Conservation (phyloP, 2,329 filamentous ascomycete species). For the Monosporascus sp. region DNA sequence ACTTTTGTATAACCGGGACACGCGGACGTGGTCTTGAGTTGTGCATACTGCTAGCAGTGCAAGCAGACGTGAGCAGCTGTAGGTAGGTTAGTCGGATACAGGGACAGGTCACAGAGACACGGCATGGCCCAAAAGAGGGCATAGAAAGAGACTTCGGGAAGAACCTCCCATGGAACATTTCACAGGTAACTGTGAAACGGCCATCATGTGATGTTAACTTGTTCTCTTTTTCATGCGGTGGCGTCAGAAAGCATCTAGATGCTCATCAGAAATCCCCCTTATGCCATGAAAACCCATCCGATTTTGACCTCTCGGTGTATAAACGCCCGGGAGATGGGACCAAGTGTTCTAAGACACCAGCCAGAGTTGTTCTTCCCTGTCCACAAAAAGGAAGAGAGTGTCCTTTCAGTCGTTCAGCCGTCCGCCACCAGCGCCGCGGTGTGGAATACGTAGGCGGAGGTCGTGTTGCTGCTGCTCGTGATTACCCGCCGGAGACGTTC, state of each 20-base stretch:
- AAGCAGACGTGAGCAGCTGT: background rate
- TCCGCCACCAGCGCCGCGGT: too few species aligned
- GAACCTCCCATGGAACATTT: conserved; percentile 71
- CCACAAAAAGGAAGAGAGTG: background rate
- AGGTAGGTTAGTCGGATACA: background rate
- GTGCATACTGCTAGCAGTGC: background rate
- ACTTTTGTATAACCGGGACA: too few species aligned
- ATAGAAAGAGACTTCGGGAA: conserved; percentile 54
- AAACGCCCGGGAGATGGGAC: background rate
- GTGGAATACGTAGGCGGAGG: background rate
- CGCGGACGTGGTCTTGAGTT: too few species aligned
- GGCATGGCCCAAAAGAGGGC: conserved; percentile 4
- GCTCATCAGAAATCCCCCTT: conserved; percentile 13
- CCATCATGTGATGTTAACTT: conserved; percentile 57
- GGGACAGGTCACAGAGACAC: conserved; percentile 3
- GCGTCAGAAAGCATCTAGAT: conserved; percentile 24
- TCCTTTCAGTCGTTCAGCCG: too few species aligned
- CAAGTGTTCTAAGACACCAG: background rate
- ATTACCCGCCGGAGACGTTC: background rate
- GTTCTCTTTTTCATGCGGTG: conserved; percentile 30
- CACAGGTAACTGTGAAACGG: conserved; percentile 63
- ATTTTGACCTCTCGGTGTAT: background rate
- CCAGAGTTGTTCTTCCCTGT: background rate
- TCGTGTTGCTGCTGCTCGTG: background rate
- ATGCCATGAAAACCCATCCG: background rate